Evolutionary conservation across 1,284 basidiomycete genomes (phyloP), one percentile per base, ranked within the genome.

Genomic region (Microbotryum intermedium): DNA sequence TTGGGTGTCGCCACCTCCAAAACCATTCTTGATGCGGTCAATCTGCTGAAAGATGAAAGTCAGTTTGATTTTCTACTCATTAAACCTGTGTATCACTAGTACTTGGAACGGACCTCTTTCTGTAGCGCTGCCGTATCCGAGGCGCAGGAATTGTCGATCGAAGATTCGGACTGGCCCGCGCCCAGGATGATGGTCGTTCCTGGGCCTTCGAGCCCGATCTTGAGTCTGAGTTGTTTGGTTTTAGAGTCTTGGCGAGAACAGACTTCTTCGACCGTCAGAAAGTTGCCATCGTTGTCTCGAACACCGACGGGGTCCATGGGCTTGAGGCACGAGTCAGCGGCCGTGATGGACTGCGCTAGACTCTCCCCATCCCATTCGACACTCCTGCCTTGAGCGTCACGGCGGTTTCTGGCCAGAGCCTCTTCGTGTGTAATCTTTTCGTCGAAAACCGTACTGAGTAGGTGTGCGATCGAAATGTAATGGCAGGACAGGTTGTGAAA

Each of bases 351-450:
- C 18, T 26, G 9, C 8, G 55, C 63, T 25, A 67, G 62, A 6
- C 34, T 25, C 34, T 70, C 61, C 7, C 59, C 66, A 50, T 68
- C 53, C 70, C 70, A 71, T 1, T 67, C 44, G 50, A 67, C 62
- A 4, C 45, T 30, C 25, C 70, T 59, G 5, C 57, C 21, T 13
- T 53, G 26, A 0, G 70, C 60, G 56, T 65, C 58, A 16, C 30
- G 45, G 34, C 57, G 53, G 46, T 62, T 58, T 54, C 58, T 58
- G 2, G n/a, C 39, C 39, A 58, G 53, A n/a, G 55, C 50, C 18
- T 59, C 57, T 13, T 59, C 57, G 23, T 55, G 55, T 9, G 58
- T 30, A 53, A 66, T 49, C 21, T 54, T 55, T 23, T 60, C 65
- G 59, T 64, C 64, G 53, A 45, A 60, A 5, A 61, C 29, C 44